phyloP scores from a whole-genome alignment of 345 rosid species.

The Salix udensis region DNA sequence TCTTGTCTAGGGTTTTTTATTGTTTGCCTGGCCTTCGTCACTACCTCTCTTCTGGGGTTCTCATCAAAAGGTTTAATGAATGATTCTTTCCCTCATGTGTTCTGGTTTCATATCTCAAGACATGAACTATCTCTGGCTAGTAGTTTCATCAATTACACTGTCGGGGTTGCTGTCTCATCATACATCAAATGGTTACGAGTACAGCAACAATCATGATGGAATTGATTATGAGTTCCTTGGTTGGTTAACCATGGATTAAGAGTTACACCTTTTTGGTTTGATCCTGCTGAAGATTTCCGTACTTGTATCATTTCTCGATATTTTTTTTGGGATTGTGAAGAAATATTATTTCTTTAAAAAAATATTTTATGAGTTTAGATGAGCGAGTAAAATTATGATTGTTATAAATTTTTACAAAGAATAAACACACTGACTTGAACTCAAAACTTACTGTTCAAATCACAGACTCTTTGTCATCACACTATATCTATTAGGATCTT shows the following conservation, averaged over 20 bases:
- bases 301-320: slow-evolving; percentile 3
- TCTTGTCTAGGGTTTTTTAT: neutral
- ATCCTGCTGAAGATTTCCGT: slow-evolving; percentile 12
- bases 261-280: slow-evolving; percentile 21
- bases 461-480: fast-evolving
- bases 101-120: slow-evolving; percentile 12
- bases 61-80: neutral
- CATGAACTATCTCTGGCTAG: neutral
- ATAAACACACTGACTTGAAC: fast-evolving
- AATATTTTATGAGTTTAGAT: too few species aligned
- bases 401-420: fast-evolving
- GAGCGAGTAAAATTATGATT: fast-evolving
- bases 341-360: too few species aligned
- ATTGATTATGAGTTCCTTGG: slow-evolving; percentile 27
- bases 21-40: neutral
- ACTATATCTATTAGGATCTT: fast-evolving
- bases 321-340: too few species aligned
- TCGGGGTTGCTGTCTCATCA: slow-evolving; percentile 23
- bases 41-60: neutral
- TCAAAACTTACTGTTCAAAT: fast-evolving
- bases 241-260: neutral
- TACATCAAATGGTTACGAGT: slow-evolving; percentile 14
- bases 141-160: slow-evolving; percentile 18
- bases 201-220: slow-evolving; percentile 7
- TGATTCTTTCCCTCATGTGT: neutral